Evolutionary conservation across 2,329 filamentous ascomycete species (phyloP), one percentile per base, ranked within the genome.

Genomic region (Aspergillus melleus): DNA sequence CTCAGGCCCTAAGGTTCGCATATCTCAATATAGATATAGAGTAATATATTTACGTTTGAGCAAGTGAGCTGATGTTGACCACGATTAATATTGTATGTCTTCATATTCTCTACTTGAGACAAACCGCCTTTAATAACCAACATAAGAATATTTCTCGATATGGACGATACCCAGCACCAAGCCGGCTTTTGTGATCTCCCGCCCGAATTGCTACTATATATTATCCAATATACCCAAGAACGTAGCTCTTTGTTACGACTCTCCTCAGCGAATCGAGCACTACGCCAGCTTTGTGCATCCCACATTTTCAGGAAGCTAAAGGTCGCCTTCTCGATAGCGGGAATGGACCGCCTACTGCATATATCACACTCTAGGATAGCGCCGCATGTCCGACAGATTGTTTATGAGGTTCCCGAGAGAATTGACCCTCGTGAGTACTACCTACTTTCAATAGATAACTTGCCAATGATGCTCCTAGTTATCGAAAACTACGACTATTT

Each of bases 401-500:
- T 49, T 55, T 55, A 55, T 32, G 42, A 55, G 24, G 44, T 55
- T 32, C 42, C 42, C 8, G 19, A 55, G 44, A 49, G 42, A 46
- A 55, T 55, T 14, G 42, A 55, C 24, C 53, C 54, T 22, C 51
- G 32, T 53, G n/a, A 20, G 30, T 53, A 32, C 50, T 24, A 19
- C 2, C 14, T 6, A 32, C 22, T 6, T 42, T 42, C 2, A 16
- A 20, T 39, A 39, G 30, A 42, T 8, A 20, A 53, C 46, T 29
- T 19, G 36, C 57, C 26, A 16, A 58, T 20, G 1, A 20, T 20
- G n/a, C 32, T 44, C 51, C 1, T 42, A 58, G 55, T 36, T 32
- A 19, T 58, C 6, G 46, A 58, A 36, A 29, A 39, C 36, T 26
- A 22, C 6, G 47, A 59, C 32, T 59, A 59, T 42, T 59, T 59